These are phyloP conservation scores for Coemansia nantahalensis DNA, from an alignment of 192 early-diverging fungal genomes.

Conservation along the genomic window DNA sequence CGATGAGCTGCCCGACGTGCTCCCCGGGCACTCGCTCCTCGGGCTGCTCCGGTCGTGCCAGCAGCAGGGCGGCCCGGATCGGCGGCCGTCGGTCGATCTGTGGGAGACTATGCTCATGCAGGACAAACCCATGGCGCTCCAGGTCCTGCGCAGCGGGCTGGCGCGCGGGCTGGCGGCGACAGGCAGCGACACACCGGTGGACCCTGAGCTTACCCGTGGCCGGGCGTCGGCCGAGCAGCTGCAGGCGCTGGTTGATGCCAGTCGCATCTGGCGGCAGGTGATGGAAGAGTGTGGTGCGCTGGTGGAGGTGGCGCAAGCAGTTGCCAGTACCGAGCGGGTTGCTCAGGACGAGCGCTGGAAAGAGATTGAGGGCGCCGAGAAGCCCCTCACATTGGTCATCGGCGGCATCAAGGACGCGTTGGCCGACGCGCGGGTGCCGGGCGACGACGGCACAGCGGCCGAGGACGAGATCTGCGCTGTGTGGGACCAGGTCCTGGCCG, in stretches of 20 bases:
- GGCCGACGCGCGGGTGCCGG: slow-evolving; percentile 2
- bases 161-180: slow-evolving; percentile 4
- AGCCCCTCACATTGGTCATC: slow-evolving; percentile 44
- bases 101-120: slow-evolving; percentile 39
- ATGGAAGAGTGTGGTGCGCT: slow-evolving; percentile 1
- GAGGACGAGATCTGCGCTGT: slow-evolving; percentile 38
- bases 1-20: too few relatives aligned
- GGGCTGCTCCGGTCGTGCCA: slow-evolving; percentile 13
- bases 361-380: slow-evolving; percentile 40
- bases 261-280: background rate
- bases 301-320: slow-evolving; percentile 13
- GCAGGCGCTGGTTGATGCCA: slow-evolving; percentile 14
- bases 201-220: slow-evolving; percentile 4
- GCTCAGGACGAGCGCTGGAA: slow-evolving; percentile 22
- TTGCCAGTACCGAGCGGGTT: slow-evolving; percentile 4
- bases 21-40: slow-evolving; percentile 12
- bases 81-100: slow-evolving; percentile 3
- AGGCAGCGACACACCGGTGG: background rate
- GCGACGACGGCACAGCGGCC: slow-evolving; percentile 2
- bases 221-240: slow-evolving; percentile 23
- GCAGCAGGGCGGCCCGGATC: background rate
- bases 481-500: slow-evolving; percentile 42
- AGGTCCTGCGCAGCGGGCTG: slow-evolving; percentile 27
- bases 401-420: slow-evolving; percentile 40
- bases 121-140: slow-evolving; percentile 22